These are phyloP conservation scores for Pulveroboletus sp. DNA, from an alignment of 768 basidiomycete species.

Conservation along the genomic window DNA sequence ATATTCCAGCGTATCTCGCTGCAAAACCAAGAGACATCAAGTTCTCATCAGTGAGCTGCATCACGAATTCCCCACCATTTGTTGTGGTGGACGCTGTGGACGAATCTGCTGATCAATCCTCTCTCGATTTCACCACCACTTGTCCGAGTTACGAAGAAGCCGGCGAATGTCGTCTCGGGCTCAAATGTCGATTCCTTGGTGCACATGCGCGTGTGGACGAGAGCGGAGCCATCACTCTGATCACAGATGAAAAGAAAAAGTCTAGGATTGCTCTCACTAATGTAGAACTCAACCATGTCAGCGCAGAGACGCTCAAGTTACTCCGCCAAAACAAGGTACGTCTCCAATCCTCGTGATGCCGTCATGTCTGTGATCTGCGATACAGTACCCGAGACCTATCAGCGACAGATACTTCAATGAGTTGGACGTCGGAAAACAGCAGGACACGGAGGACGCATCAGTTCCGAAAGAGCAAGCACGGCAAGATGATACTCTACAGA, in stretches of 20 bases:
- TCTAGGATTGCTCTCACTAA: conserved; percentile 43
- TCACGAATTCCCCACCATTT: conserved; percentile 53
- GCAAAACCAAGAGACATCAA: conserved; percentile 73
- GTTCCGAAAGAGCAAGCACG: conserved; percentile 16
- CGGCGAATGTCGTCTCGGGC: conserved; percentile 47
- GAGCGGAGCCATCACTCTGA: conserved; percentile 42
- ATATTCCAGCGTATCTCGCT: conserved; percentile 70
- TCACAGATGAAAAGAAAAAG: conserved; percentile 59
- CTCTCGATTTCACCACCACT: conserved; percentile 20
- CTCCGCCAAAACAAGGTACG: conserved; percentile 69
- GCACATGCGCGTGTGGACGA: conserved; percentile 60
- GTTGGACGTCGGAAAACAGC: conserved; percentile 35
- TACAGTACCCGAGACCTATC: conserved; percentile 64
- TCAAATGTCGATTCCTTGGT: conserved; percentile 89
- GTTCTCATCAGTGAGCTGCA: conserved; percentile 45
- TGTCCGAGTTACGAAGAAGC: conserved; percentile 29
- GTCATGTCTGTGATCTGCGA: not conserved
- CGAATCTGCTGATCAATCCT: not conserved
- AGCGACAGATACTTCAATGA: conserved; percentile 60
- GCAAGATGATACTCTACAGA: not conserved
- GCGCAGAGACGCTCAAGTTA: conserved; percentile 53
- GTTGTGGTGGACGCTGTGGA: conserved; percentile 24
- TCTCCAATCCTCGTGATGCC: not conserved
- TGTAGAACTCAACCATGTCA: conserved; percentile 70
- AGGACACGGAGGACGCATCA: not conserved